Evolutionary conservation across 176 grass and related monocot genomes (phyloP).

Genomic region (Cymbopogon citratus): DNA sequence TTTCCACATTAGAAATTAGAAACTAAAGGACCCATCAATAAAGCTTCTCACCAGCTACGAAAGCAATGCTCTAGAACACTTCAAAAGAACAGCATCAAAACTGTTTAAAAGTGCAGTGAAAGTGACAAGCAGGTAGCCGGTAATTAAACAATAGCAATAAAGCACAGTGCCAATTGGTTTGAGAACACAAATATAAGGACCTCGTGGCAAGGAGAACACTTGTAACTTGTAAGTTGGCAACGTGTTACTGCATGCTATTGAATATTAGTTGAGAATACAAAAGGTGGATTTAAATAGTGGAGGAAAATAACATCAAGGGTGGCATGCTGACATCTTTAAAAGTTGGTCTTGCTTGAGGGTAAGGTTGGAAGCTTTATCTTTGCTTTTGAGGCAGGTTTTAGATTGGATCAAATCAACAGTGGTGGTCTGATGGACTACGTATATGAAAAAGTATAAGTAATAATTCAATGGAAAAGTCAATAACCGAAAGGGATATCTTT

Average conservation of each 20-base stretch:
- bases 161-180: slow-evolving; percentile 5
- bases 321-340: slow-evolving; percentile 20
- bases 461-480: not conserved
- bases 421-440: not conserved
- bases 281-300: not conserved
- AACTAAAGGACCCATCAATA: slow-evolving; percentile 12
- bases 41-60: not conserved
- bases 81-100: not conserved
- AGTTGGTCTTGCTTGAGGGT: slow-evolving; percentile 14
- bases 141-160: not conserved
- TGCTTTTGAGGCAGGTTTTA: slow-evolving; percentile 30
- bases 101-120: slow-evolving; percentile 1
- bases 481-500: not conserved
- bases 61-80: slow-evolving; percentile 4
- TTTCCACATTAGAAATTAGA: slow-evolving; percentile 17
- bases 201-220: not conserved
- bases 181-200: not conserved
- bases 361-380: slow-evolving; percentile 18
- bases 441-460: not conserved
- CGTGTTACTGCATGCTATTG: not conserved
- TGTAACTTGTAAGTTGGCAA: slow-evolving; percentile 20
- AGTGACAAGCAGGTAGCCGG: not conserved
- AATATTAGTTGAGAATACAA: slow-evolving; percentile 1
- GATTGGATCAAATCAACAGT: not conserved
- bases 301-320: slow-evolving; percentile 31